A percentile compares a stretch with the other conserved stretches of the same genome.
Conservation (phyloP, 495 filamentous ascomycete species). For the Penicillium daleae region DNA sequence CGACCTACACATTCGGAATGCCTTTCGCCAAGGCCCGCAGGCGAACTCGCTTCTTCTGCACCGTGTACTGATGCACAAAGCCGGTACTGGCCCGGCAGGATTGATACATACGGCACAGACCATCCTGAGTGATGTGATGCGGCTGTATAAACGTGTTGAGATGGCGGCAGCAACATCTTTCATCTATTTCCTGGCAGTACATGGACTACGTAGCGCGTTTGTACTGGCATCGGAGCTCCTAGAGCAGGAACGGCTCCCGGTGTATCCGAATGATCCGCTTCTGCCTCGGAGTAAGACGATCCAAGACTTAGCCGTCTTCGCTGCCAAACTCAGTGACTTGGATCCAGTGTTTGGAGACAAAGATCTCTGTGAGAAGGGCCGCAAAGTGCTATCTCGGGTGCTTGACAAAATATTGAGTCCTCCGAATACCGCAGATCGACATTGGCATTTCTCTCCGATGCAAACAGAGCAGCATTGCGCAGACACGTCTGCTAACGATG, state of each 20-base stretch:
- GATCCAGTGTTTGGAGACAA: slow-evolving; percentile 7
- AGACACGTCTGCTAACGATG: not conserved
- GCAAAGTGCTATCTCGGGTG: not conserved
- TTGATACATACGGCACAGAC: slow-evolving; percentile 6
- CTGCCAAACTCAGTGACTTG: slow-evolving; percentile 1
- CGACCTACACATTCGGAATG: slow-evolving; percentile 4
- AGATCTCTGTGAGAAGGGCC: slow-evolving; percentile 8
- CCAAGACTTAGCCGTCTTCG: slow-evolving; percentile 4
- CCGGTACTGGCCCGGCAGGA: slow-evolving; percentile 7
- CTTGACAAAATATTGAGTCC: slow-evolving; percentile 7
- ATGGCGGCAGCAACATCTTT: slow-evolving; percentile 5
- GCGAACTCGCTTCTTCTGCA: slow-evolving; percentile 8
- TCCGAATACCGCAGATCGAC: slow-evolving; percentile 3
- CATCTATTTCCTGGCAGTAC: slow-evolving; percentile 10
- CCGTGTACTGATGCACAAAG: slow-evolving; percentile 10
- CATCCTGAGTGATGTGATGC: slow-evolving; percentile 10
- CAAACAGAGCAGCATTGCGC: not conserved
- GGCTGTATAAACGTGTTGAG: slow-evolving; percentile 7
- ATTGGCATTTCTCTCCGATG: not conserved
- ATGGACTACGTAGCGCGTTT: slow-evolving; percentile 10
- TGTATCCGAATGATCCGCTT: not conserved
- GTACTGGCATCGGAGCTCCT: slow-evolving; percentile 6
- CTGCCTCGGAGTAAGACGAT: slow-evolving; percentile 9
- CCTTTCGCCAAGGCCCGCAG: slow-evolving; percentile 10
- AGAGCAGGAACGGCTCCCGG: slow-evolving; percentile 3